These are phyloP conservation scores for Ganoderma leucocontextum DNA, from an alignment of 1,284 basidiomycete genomes.

Conservation along the genomic window DNA sequence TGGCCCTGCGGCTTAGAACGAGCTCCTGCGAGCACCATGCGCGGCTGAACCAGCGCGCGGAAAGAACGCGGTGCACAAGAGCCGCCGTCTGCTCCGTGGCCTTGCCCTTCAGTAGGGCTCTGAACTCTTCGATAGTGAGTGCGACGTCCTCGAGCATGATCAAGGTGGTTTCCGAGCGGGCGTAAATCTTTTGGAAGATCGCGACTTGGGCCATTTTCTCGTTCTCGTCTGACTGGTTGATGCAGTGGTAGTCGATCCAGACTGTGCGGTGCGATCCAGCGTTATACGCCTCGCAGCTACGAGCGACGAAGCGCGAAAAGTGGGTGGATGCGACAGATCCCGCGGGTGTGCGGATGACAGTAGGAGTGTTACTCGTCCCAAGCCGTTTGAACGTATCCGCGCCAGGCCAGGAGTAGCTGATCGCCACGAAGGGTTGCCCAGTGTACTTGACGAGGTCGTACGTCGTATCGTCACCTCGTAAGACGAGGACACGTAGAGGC, in stretches of 20 bases:
- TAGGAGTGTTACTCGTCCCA: constrained; percentile 11
- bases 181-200: constrained; percentile 28
- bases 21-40: constrained; percentile 33
- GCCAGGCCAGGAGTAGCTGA: constrained; percentile 30
- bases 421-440: constrained; percentile 25
- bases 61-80: constrained; percentile 15
- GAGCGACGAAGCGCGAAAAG: constrained; percentile 26
- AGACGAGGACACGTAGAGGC: constrained; percentile 21
- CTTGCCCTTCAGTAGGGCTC: not conserved
- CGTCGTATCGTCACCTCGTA: not conserved
- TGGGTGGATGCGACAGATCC: constrained; percentile 13
- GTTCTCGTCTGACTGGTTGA: constrained; percentile 17
- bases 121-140: constrained; percentile 11
- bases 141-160: constrained; percentile 27
- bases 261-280: constrained; percentile 3
- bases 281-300: constrained; percentile 15
- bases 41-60: constrained; percentile 30
- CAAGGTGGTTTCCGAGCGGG: constrained; percentile 18
- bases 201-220: constrained; percentile 29
- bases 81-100: not conserved
- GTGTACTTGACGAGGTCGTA: constrained; percentile 18
- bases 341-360: not conserved
- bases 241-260: constrained; percentile 31
- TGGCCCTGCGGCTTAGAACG: constrained; percentile 23
- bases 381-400: not conserved